Percentiles rank a stretch among this genome's conserved stretches.
phyloP scores from a whole-genome alignment of 805 yeast genomes.

The Ogataea methylovora region DNA sequence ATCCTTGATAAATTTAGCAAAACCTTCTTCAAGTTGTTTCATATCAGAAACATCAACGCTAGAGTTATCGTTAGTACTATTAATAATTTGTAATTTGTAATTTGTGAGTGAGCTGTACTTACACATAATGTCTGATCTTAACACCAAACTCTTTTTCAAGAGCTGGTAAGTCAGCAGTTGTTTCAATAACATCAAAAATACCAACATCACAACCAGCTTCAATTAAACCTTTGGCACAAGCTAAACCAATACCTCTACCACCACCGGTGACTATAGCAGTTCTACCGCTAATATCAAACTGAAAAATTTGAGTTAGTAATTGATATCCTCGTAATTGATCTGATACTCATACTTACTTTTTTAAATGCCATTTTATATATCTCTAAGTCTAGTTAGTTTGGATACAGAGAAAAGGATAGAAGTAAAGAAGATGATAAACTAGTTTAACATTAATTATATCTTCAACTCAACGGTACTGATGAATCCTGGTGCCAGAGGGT shows the following conservation, averaged over 20 bases:
- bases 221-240: conserved; percentile 10
- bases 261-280: conserved; percentile 13
- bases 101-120: no score
- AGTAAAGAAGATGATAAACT: no score
- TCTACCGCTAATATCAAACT: conserved; percentile 11
- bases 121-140: conserved; percentile 5
- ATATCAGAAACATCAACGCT: conserved; percentile 8
- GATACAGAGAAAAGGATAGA: no score
- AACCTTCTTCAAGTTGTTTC: conserved; percentile 2
- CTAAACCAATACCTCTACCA: conserved; percentile 12
- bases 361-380: no score
- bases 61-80: neutral
- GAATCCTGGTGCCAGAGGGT: no score
- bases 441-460: no score
- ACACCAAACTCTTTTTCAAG: conserved; percentile 5
- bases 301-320: neutral
- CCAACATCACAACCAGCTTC: conserved; percentile 13
- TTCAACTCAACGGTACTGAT: no score
- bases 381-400: no score
- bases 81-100: neutral
- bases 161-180: conserved; percentile 3
- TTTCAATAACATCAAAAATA: conserved; percentile 7
- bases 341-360: no score
- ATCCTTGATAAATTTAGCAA: conserved; percentile 5
- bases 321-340: no score